Evolutionary conservation across 1,139 yeast species (phyloP).

Genomic region (Taiozyma sp.): DNA sequence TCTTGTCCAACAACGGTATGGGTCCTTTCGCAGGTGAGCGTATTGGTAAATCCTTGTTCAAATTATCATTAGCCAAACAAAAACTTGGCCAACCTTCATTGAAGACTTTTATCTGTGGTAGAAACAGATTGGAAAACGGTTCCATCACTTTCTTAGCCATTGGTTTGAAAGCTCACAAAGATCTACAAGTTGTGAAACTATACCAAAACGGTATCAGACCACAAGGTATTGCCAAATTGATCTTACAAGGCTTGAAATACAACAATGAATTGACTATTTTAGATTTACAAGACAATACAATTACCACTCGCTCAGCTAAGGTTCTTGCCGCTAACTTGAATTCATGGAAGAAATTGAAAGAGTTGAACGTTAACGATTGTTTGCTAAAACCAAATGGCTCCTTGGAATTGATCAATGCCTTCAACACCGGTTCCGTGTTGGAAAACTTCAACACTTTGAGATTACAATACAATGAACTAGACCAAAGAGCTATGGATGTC

Average conservation of each 20-base stretch:
- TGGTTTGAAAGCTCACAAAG: conserved; percentile 67
- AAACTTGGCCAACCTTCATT: conserved; percentile 38
- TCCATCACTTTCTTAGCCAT: conserved; percentile 74
- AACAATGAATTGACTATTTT: conserved; percentile 60
- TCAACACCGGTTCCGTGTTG: conserved; percentile 34
- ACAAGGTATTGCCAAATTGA: conserved; percentile 74
- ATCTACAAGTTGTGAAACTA: conserved; percentile 68
- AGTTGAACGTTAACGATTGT: conserved; percentile 87
- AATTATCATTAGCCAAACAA: conserved; percentile 62
- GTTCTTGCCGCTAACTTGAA: conserved; percentile 60
- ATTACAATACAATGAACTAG: conserved; percentile 89
- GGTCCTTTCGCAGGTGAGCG: conserved; percentile 97
- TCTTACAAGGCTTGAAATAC: conserved; percentile 64
- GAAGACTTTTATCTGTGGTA: conserved; percentile 89
- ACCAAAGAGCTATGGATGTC: conserved; percentile 53
- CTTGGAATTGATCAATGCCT: conserved; percentile 43
- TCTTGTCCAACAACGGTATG: conserved; percentile 91
- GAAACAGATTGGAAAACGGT: conserved; percentile 95
- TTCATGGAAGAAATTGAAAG: conserved; percentile 56
- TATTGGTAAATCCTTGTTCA: conserved; percentile 80
- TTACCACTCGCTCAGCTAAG: conserved; percentile 78
- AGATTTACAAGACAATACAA: conserved; percentile 93
- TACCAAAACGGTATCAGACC: conserved; percentile 98
- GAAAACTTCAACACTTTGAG: conserved; percentile 51
- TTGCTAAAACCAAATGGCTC: conserved; percentile 78